These are phyloP conservation scores for Aspergillus olivimuriae DNA, from an alignment of 495 filamentous ascomycete genomes.

Conservation along the genomic window DNA sequence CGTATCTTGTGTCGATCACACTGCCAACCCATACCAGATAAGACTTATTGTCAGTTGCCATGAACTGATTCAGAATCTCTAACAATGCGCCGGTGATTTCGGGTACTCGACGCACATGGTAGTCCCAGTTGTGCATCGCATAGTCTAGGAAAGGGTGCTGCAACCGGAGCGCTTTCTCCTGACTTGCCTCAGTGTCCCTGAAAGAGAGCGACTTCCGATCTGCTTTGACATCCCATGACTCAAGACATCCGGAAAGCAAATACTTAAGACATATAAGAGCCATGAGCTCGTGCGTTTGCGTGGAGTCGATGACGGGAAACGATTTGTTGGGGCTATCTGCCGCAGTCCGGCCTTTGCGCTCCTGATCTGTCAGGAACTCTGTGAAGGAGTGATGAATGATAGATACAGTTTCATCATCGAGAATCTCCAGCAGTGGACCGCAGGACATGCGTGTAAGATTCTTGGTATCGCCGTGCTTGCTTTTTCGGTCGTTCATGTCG, in stretches of 20 bases:
- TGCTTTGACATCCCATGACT: too few relatives aligned
- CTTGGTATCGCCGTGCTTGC: too few relatives aligned
- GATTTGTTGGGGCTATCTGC: not conserved
- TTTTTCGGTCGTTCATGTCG: slow-evolving; percentile 4
- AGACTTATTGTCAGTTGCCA: slow-evolving; percentile 5
- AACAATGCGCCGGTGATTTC: slow-evolving; percentile 3
- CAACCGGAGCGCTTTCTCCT: not conserved
- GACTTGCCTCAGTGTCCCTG: not conserved
- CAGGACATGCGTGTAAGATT: slow-evolving; percentile 24
- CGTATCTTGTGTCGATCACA: not conserved
- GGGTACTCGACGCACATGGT: slow-evolving; percentile 12
- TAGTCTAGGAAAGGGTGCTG: slow-evolving; percentile 24
- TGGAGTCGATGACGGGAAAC: not conserved
- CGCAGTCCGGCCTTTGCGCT: not conserved
- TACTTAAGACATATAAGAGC: slow-evolving; percentile 1
- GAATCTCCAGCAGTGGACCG: slow-evolving; percentile 46
- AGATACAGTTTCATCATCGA: slow-evolving; percentile 41
- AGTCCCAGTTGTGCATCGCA: slow-evolving; percentile 18
- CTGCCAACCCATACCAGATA: slow-evolving; percentile 1
- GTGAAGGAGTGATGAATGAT: slow-evolving; percentile 51
- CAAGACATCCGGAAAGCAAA: not conserved
- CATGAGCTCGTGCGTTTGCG: not conserved
- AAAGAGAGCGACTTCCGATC: not conserved
- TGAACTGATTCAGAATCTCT: slow-evolving; percentile 6
- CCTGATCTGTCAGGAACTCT: slow-evolving; percentile 32